Conservation (phyloP, 306 rosid genomes). For the Myrica gale region DNA sequence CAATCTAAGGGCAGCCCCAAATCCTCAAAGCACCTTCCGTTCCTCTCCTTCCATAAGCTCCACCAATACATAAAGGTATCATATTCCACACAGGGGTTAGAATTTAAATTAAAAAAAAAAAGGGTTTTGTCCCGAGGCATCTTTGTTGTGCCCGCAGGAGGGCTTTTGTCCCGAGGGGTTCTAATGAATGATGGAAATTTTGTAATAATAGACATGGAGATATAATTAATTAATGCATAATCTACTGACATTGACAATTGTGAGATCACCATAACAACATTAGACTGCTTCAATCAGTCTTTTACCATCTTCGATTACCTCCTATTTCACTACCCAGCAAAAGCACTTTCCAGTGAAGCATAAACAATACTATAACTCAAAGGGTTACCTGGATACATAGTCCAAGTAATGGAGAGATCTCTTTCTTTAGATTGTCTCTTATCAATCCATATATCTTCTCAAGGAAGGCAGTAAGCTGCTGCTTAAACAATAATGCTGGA, state of each 20-base stretch:
- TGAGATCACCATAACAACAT: background rate
- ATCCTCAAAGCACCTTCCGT: no score
- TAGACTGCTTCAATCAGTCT: constrained; percentile 1
- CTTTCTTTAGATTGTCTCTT: constrained; percentile 93
- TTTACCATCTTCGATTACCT: background rate
- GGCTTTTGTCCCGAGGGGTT: background rate
- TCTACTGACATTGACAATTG: background rate
- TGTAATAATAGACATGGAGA: background rate
- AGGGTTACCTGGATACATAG: constrained; percentile 83
- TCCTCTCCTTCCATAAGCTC: no score
- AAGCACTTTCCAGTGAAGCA: background rate
- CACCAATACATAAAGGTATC: no score
- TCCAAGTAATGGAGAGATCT: constrained; percentile 97
- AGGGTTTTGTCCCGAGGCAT: background rate
- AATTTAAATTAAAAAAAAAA: background rate
- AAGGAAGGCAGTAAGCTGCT: constrained; percentile 98
- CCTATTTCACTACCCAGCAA: constrained; percentile 6
- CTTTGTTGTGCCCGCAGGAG: no score
- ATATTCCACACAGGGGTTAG: no score
- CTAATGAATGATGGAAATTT: constrained; percentile 5
- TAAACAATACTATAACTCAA: background rate
- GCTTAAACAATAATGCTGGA: constrained; percentile 95
- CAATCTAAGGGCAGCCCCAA: no score
- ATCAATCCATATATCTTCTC: constrained; percentile 99
- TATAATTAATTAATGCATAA: background rate